Conservation (phyloP, 129 eudicot species). For the Saussurea involucrata region DNA sequence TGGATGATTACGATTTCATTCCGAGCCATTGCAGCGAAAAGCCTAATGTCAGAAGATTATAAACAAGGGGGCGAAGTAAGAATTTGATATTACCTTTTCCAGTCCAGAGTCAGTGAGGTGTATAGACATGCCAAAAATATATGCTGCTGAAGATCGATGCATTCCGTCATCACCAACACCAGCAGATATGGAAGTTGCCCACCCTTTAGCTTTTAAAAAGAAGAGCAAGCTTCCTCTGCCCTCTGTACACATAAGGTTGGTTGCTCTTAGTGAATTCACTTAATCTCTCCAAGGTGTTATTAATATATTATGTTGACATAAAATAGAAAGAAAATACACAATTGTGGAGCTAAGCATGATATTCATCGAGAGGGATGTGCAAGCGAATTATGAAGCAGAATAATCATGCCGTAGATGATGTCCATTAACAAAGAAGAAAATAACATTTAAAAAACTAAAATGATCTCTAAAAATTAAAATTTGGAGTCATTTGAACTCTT, state of each 20-base stretch:
- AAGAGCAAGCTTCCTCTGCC: conserved; percentile 89
- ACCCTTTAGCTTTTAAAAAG: conserved; percentile 80
- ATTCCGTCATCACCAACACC: conserved; percentile 98
- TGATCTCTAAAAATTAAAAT: neutral
- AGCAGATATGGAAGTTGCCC: conserved; percentile 90
- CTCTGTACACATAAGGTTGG: conserved; percentile 48
- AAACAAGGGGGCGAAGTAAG: neutral
- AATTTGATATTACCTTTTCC: conserved; percentile 54
- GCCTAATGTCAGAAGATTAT: neutral
- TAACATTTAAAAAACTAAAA: neutral
- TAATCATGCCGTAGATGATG: neutral
- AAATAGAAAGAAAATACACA: conserved; percentile 1
- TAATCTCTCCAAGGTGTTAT: neutral
- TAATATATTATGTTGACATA: neutral
- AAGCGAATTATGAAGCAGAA: neutral
- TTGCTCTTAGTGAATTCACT: conserved; percentile 3
- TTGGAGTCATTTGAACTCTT: neutral
- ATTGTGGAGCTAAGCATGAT: conserved; percentile 6
- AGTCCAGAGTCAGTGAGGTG: conserved; percentile 88
- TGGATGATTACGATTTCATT: neutral
- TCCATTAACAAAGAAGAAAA: neutral
- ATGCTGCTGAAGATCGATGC: conserved; percentile 80
- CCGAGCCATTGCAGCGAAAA: neutral
- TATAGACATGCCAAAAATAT: conserved; percentile 87
- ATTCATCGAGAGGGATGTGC: neutral